Percentiles rank a stretch among this genome's conserved stretches.
Conservation (phyloP, 139 green algal species). For the Raphidocelis subcapitata region DNA sequence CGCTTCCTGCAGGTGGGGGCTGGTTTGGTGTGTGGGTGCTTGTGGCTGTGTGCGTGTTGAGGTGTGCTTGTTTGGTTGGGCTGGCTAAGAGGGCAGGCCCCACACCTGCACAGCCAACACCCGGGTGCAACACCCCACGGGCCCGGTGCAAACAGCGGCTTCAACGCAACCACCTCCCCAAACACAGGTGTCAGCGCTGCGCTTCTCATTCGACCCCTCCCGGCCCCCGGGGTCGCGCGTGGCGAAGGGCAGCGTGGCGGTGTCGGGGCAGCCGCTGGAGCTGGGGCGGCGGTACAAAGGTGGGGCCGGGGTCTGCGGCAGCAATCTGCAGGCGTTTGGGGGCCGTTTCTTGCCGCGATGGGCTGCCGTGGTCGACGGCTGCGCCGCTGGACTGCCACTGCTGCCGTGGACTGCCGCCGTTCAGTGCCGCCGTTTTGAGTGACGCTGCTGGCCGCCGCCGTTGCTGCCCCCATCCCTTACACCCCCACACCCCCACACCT, state of each 20-base stretch:
- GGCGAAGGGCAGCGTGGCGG: constrained; percentile 38
- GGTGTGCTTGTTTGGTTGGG: background rate
- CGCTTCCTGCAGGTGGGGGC: constrained; percentile 64
- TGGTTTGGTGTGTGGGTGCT: background rate
- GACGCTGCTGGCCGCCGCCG: too few relatives aligned
- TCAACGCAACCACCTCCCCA: too few relatives aligned
- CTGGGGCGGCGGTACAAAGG: constrained; percentile 39
- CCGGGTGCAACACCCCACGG: background rate
- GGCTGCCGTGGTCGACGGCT: too few relatives aligned
- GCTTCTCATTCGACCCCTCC: constrained; percentile 64
- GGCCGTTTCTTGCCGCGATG: too few relatives aligned
- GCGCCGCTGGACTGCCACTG: too few relatives aligned
- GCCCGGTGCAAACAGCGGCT: background rate
- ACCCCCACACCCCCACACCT: too few relatives aligned
- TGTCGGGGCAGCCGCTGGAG: constrained; percentile 47
- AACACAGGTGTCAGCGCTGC: constrained; percentile 59
- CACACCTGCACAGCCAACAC: background rate
- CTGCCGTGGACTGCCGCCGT: too few relatives aligned
- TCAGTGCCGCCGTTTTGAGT: too few relatives aligned
- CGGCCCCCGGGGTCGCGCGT: constrained; percentile 44
- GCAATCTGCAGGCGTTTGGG: too few relatives aligned
- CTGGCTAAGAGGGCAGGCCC: background rate
- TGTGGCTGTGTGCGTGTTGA: background rate
- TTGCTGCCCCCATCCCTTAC: too few relatives aligned
- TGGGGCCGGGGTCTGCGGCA: too few relatives aligned